Evolutionary conservation across 257 asterid genomes (phyloP).

Genomic region (Haberlea rhodopensis): DNA sequence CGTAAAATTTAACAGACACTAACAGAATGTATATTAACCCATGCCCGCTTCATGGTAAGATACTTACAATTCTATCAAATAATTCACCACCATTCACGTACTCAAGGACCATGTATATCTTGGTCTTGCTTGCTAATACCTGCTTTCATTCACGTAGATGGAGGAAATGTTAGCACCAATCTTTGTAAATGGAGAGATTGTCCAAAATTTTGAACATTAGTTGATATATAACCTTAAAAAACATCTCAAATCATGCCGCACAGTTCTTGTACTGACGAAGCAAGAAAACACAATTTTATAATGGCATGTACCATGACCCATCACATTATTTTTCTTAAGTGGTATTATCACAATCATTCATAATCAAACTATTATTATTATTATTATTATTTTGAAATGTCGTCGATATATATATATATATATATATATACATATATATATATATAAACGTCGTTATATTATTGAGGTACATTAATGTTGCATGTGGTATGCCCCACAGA

Average conservation of each 20-base stretch:
- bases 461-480: constrained; percentile 4
- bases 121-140: constrained; percentile 95
- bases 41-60: constrained; percentile 4
- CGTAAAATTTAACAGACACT: neutral
- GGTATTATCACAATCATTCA: neutral
- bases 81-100: constrained; percentile 93
- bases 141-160: constrained; percentile 30
- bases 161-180: constrained; percentile 5
- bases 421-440: too few species aligned
- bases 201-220: neutral
- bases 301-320: constrained; percentile 1
- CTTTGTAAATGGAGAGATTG: neutral
- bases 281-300: constrained; percentile 8
- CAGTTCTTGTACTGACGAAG: neutral
- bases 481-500: neutral
- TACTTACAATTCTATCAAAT: constrained; percentile 86
- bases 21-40: neutral
- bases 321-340: neutral
- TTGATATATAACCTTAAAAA: too few species aligned
- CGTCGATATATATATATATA: too few species aligned
- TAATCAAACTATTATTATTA: too few species aligned
- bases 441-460: neutral
- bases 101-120: constrained; percentile 96
- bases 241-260: neutral
- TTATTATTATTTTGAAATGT: neutral